These are phyloP conservation scores for Phytophthora meadii DNA, from an alignment of 352 stramenopile species.

Conservation along the genomic window DNA sequence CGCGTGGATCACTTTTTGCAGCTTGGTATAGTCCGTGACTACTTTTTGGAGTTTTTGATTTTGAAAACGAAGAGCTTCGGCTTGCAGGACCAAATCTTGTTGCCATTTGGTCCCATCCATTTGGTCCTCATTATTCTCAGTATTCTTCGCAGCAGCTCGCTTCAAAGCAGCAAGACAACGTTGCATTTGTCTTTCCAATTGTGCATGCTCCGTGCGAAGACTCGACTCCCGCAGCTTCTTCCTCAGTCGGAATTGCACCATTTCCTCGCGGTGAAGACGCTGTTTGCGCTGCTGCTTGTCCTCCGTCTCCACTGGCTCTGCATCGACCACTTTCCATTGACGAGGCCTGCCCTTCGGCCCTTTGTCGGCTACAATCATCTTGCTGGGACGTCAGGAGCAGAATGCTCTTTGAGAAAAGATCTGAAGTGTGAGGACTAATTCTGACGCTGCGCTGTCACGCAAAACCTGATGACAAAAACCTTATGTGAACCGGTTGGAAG, in stretches of 20 bases:
- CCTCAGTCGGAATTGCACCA: conserved; percentile 21
- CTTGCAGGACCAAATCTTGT: conserved; percentile 25
- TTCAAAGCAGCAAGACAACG: conserved; percentile 1
- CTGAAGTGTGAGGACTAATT: not conserved
- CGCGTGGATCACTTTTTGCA: conserved; percentile 21
- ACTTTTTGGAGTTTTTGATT: conserved; percentile 32
- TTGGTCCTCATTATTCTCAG: not conserved
- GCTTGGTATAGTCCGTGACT: conserved; percentile 15
- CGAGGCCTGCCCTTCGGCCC: conserved; percentile 7
- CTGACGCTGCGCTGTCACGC: conserved; percentile 4
- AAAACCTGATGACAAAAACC: too few species aligned
- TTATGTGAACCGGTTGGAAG: too few species aligned
- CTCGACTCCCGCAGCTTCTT: conserved; percentile 15
- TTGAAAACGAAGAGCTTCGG: conserved; percentile 33
- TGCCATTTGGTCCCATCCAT: not conserved
- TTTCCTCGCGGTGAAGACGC: conserved; percentile 22
- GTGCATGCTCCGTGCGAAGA: conserved; percentile 3
- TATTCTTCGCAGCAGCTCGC: not conserved
- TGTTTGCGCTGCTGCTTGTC: conserved; percentile 19
- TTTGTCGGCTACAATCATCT: conserved; percentile 20
- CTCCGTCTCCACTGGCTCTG: not conserved
- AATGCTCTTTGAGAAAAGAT: too few species aligned
- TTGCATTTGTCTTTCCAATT: conserved; percentile 6
- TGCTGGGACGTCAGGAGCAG: too few species aligned
- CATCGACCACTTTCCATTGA: conserved; percentile 12